These are phyloP conservation scores for Dianthus caryophyllus DNA, from an alignment of 148 eudicot species.

Conservation along the genomic window DNA sequence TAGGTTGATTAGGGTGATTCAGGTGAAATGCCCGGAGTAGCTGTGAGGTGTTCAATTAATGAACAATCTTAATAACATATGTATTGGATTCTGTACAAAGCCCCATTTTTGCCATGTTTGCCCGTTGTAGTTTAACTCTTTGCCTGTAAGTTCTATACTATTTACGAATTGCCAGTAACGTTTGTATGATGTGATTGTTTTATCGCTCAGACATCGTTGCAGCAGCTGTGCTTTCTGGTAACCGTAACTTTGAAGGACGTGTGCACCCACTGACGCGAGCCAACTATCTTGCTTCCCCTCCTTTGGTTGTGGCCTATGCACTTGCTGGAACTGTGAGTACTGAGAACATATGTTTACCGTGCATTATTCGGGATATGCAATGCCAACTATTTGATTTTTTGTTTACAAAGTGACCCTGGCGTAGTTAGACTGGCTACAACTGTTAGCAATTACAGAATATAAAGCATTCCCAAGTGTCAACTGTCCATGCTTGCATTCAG, in stretches of 20 bases:
- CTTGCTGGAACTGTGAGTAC: conserved; percentile 94
- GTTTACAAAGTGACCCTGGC: neutral
- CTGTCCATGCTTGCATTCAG: too few species aligned
- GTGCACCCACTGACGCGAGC: conserved; percentile 96
- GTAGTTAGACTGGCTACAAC: neutral
- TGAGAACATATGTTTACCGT: neutral
- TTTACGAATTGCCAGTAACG: neutral
- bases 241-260: conserved; percentile 98
- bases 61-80: neutral
- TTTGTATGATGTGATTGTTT: conserved; percentile 6
- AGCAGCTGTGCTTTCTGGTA: conserved; percentile 98
- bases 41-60: neutral
- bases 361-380: neutral
- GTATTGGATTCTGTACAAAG: neutral
- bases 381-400: neutral
- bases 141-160: neutral
- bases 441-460: neutral
- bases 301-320: conserved; percentile 95
- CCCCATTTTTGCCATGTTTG: neutral
- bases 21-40: neutral
- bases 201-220: conserved; percentile 66
- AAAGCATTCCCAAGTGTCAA: neutral
- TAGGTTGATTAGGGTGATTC: neutral
- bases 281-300: conserved; percentile 96
- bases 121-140: neutral